Conservation (phyloP, 768 basidiomycete species). For the Amylocystis lapponica region DNA sequence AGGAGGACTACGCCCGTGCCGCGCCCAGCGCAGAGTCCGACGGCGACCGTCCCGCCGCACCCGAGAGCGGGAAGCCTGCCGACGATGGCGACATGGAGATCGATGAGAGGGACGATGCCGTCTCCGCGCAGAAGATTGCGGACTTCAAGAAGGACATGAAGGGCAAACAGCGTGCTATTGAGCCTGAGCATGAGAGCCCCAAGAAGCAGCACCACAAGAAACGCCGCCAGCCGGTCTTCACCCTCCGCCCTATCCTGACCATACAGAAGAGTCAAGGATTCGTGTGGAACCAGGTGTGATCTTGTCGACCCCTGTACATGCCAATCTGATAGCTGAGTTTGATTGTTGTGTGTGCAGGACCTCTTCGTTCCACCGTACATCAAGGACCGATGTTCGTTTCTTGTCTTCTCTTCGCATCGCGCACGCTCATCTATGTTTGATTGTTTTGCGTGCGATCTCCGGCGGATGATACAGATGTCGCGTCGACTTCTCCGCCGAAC, state of each 20-base stretch:
- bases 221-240: conserved; percentile 48
- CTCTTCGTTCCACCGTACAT: conserved; percentile 85
- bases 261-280: conserved; percentile 86
- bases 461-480: conserved; percentile 48
- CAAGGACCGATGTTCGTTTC: conserved; percentile 71
- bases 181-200: conserved; percentile 51
- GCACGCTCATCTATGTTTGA: conserved; percentile 16
- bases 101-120: conserved; percentile 30
- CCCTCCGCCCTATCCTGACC: conserved; percentile 77
- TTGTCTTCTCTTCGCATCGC: conserved; percentile 12
- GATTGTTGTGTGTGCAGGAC: conserved; percentile 41
- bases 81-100: conserved; percentile 49
- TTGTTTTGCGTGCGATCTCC: conserved; percentile 6
- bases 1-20: conserved; percentile 48
- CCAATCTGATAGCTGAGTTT: neutral
- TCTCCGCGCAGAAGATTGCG: conserved; percentile 31
- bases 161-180: conserved; percentile 76
- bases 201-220: conserved; percentile 48
- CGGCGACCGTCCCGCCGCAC: conserved; percentile 15
- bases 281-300: conserved; percentile 82
- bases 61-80: conserved; percentile 24
- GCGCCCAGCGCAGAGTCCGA: conserved; percentile 20
- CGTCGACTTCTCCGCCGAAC: conserved; percentile 78
- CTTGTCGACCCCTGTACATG: neutral
- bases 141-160: conserved; percentile 58